Conservation (phyloP, 371 early-diverging fungal species). For the Apophysomyces trapeziformis region DNA sequence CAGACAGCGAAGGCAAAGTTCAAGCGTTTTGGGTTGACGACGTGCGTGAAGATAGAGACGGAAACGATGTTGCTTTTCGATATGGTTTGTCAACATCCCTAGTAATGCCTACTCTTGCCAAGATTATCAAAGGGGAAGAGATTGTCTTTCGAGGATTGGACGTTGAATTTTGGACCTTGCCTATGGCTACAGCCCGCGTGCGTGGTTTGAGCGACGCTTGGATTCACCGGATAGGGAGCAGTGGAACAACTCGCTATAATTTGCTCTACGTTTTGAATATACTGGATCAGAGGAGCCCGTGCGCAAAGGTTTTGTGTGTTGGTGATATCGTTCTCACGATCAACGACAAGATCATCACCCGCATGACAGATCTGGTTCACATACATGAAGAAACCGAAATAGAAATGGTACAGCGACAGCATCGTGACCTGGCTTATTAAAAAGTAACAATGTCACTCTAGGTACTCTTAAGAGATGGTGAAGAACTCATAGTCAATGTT, state of each 20-base stretch:
- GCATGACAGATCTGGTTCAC: constrained; percentile 69
- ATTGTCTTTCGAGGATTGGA: constrained; percentile 63
- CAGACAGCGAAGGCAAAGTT: constrained; percentile 66
- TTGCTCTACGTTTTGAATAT: constrained; percentile 74
- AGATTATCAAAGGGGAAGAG: constrained; percentile 39
- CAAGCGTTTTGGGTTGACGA: constrained; percentile 81
- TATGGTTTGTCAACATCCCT: constrained; percentile 56
- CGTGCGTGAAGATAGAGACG: constrained; percentile 66
- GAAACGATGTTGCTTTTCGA: constrained; percentile 68
- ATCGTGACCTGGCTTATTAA: constrained; percentile 4
- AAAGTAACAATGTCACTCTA: constrained; percentile 7
- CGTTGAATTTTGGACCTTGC: constrained; percentile 80
- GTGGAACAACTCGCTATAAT: constrained; percentile 63
- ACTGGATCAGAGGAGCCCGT: constrained; percentile 56
- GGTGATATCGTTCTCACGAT: constrained; percentile 86
- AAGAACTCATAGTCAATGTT: constrained; percentile 49
- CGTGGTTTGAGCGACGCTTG: constrained; percentile 79
- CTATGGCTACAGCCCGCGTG: constrained; percentile 78
- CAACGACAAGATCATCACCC: constrained; percentile 69
- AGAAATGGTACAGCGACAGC: background rate
- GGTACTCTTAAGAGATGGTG: constrained; percentile 65
- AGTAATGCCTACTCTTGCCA: constrained; percentile 44
- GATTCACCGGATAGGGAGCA: constrained; percentile 71
- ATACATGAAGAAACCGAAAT: constrained; percentile 25
- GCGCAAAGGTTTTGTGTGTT: constrained; percentile 66